Evolutionary conservation across 2,329 filamentous ascomycete species (phyloP).

Genomic region (Incumbomyces lentus): DNA sequence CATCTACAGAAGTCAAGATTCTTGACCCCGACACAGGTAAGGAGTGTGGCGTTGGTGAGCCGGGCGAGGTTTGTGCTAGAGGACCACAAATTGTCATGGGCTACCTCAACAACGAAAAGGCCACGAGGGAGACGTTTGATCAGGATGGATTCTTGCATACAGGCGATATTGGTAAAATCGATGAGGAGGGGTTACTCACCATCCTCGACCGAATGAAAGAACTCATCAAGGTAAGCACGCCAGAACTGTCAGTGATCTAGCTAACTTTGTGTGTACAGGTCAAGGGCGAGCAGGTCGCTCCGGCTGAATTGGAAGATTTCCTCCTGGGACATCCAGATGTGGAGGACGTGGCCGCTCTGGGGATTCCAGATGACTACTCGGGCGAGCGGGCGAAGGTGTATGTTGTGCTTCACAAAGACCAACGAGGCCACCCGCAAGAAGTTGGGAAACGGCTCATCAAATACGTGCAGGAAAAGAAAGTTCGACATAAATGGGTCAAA

Average conservation of each 20-base stretch:
- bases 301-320: slow-evolving; percentile 38
- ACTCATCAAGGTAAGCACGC: slow-evolving; percentile 42
- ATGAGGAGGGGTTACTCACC: slow-evolving; percentile 46
- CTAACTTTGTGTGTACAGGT: neutral
- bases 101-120: slow-evolving; percentile 63
- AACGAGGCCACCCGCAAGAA: slow-evolving; percentile 9
- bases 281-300: slow-evolving; percentile 29
- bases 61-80: slow-evolving; percentile 56
- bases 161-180: slow-evolving; percentile 55
- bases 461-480: slow-evolving; percentile 33
- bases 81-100: slow-evolving; percentile 74
- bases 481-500: slow-evolving; percentile 24
- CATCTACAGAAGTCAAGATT: slow-evolving; percentile 50
- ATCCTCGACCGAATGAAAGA: slow-evolving; percentile 66
- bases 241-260: no score
- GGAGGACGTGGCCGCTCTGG: slow-evolving; percentile 38
- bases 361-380: slow-evolving; percentile 29
- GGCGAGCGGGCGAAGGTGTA: slow-evolving; percentile 31
- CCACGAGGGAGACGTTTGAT: slow-evolving; percentile 61
- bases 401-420: slow-evolving; percentile 27
- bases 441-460: slow-evolving; percentile 14
- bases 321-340: slow-evolving; percentile 36
- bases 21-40: slow-evolving; percentile 41
- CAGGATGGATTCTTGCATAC: slow-evolving; percentile 48
- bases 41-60: slow-evolving; percentile 42